Conservation (phyloP, 176 grass and related monocot species). For the Chloris gayana region DNA sequence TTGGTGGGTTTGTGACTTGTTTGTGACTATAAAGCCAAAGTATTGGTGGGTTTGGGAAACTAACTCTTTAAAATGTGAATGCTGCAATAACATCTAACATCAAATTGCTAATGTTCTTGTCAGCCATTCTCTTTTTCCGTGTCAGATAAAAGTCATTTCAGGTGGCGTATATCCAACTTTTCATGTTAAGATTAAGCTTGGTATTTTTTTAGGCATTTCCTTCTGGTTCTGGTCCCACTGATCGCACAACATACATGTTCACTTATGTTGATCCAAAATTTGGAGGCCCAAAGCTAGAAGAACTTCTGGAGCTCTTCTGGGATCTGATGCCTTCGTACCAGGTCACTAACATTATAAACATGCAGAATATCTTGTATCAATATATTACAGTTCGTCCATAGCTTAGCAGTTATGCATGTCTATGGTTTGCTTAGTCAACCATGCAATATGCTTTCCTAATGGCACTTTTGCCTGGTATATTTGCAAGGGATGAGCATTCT, state of each 20-base stretch:
- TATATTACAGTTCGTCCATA: slow-evolving; percentile 1
- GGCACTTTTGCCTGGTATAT: not conserved
- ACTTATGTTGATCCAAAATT: slow-evolving; percentile 82
- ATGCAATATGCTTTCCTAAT: not conserved
- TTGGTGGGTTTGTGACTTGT: too few relatives aligned
- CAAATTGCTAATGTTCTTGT: not conserved
- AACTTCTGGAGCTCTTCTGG: slow-evolving; percentile 92
- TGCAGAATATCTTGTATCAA: not conserved
- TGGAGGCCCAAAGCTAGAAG: slow-evolving; percentile 75
- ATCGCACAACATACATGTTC: slow-evolving; percentile 97
- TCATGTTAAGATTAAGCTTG: slow-evolving; percentile 21
- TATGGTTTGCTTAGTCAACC: slow-evolving; percentile 3
- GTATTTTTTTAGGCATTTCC: slow-evolving; percentile 77
- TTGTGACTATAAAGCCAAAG: too few relatives aligned
- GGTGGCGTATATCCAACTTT: not conserved
- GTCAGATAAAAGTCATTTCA: slow-evolving; percentile 9
- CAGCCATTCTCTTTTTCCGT: slow-evolving; percentile 6
- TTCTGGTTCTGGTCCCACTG: slow-evolving; percentile 77
- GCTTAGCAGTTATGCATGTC: not conserved
- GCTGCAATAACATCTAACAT: not conserved
- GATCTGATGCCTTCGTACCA: slow-evolving; percentile 87
- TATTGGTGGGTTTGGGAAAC: too few relatives aligned
- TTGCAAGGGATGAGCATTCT: not conserved
- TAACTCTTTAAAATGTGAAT: not conserved
- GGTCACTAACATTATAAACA: slow-evolving; percentile 39